These are phyloP conservation scores for Cyclotella baltica DNA, from an alignment of 108 stramenopile genomes.

Conservation along the genomic window DNA sequence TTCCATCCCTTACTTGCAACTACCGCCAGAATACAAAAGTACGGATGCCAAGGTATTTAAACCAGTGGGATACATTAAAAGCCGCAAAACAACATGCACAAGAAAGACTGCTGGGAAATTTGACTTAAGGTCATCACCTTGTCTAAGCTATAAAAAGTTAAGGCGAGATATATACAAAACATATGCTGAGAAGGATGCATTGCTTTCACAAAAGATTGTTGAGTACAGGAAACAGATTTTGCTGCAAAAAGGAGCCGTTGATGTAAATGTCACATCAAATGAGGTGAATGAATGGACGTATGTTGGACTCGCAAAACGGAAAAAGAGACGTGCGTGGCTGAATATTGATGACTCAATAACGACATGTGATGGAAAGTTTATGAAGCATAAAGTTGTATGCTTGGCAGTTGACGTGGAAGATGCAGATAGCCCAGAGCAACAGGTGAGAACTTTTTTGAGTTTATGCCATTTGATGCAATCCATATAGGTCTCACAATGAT, in stretches of 20 bases:
- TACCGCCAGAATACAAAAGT: constrained; percentile 7
- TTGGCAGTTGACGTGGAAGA: constrained; percentile 33
- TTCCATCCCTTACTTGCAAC: not conserved
- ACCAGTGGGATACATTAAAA: constrained; percentile 9
- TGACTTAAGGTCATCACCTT: not conserved
- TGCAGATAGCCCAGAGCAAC: constrained; percentile 35
- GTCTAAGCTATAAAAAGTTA: constrained; percentile 12
- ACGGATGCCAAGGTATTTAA: constrained; percentile 24
- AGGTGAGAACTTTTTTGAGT: not conserved
- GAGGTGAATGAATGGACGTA: constrained; percentile 34
- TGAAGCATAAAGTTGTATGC: constrained; percentile 27
- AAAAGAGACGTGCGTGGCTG: constrained; percentile 46
- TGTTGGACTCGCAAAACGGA: constrained; percentile 39
- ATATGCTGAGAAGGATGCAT: constrained; percentile 20
- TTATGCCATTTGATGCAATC: not conserved
- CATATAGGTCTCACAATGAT: not conserved
- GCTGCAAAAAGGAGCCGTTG: constrained; percentile 1
- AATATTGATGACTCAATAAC: constrained; percentile 41
- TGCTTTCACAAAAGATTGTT: constrained; percentile 19
- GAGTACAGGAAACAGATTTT: constrained; percentile 26
- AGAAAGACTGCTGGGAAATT: constrained; percentile 2
- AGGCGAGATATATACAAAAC: constrained; percentile 22
- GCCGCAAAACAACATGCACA: constrained; percentile 4
- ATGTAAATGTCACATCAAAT: not conserved
- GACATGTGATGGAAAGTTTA: constrained; percentile 32